These are phyloP conservation scores for Cordyceps fumosorosea DNA, from an alignment of 2,329 filamentous ascomycete genomes.

Conservation along the genomic window DNA sequence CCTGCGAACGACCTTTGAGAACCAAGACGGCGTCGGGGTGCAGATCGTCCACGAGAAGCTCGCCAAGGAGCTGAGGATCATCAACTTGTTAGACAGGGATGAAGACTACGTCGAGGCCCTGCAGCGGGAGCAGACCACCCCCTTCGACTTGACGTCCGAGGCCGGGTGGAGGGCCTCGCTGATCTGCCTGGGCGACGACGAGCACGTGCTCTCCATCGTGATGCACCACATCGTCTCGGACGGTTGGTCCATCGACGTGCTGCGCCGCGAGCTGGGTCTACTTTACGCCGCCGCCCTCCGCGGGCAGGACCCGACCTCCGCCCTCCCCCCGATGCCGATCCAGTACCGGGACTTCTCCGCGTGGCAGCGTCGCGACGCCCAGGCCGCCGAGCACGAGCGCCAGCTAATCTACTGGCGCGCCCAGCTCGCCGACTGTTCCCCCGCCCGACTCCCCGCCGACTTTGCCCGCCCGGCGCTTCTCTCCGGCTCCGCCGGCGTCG, in stretches of 20 bases:
- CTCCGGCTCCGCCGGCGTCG: neutral
- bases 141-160: conserved; percentile 20
- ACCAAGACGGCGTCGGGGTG: conserved; percentile 11
- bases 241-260: conserved; percentile 23
- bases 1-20: conserved; percentile 17
- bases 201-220: conserved; percentile 21
- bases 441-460: neutral
- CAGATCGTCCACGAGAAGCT: conserved; percentile 6
- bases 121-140: conserved; percentile 16
- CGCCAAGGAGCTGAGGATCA: neutral
- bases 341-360: conserved; percentile 15
- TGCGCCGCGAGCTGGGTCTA: conserved; percentile 17
- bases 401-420: conserved; percentile 14
- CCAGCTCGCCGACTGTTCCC: conserved; percentile 8
- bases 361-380: conserved; percentile 8
- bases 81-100: neutral
- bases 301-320: conserved; percentile 10
- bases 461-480: neutral
- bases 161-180: conserved; percentile 19
- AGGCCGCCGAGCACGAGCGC: conserved; percentile 3
- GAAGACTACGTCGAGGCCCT: neutral
- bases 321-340: conserved; percentile 11
- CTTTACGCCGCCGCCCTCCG: conserved; percentile 18
- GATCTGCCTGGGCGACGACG: conserved; percentile 8
- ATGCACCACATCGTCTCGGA: conserved; percentile 26